Evolutionary conservation across 768 basidiomycete species (phyloP), one percentile per base, ranked within the genome.

Genomic region (Mycena olivaceomarginata): DNA sequence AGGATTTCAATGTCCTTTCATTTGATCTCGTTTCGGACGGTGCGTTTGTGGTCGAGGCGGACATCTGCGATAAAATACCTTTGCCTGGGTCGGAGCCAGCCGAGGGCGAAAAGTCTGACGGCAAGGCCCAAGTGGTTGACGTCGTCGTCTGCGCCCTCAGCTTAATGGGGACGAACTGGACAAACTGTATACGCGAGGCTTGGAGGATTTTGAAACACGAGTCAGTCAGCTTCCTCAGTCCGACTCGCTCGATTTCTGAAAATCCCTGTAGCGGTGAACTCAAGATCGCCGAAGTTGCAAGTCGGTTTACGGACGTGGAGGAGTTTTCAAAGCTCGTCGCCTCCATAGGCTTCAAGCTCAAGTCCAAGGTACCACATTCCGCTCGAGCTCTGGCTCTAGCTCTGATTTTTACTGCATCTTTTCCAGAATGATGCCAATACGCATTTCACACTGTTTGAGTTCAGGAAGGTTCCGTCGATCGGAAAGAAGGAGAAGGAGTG

Each of bases 101-200:
- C 20, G 87, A 85, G 8, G 80, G 84, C 18, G 85, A 85, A 56
- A 85, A 86, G 51, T 85, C 85, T 6, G 84, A 87, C 46, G 92
- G 91, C 40, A 90, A 91, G 67, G 96, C 93, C 0, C 94, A 96
- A 78, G 84, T 99, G 4, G 96, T 97, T 2, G 98, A 99, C 83
- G 93, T 97, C 8, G 97, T 93, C 9, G 94, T 99, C 31, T 99
- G 97, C 83, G 96, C 98, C 31, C 89, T 99, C 79, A 99, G 98
- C 82, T 88, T 99, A 77, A 99, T 99, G 98, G 95, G 96, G 43
- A 95, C 93, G 18, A 99, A 99, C 83, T 99, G 98, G 98, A 91
- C 96, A n/a, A 90, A 89, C 60, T 96, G 96, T 81, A 90, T 99
- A 39, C 90, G 94, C 39, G 98, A 99, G 84, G 95, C 96, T 10